A percentile compares a stretch with the other conserved stretches of the same genome.
Conservation (phyloP, 1,139 yeast species). For the Kodamaea fungicola region DNA sequence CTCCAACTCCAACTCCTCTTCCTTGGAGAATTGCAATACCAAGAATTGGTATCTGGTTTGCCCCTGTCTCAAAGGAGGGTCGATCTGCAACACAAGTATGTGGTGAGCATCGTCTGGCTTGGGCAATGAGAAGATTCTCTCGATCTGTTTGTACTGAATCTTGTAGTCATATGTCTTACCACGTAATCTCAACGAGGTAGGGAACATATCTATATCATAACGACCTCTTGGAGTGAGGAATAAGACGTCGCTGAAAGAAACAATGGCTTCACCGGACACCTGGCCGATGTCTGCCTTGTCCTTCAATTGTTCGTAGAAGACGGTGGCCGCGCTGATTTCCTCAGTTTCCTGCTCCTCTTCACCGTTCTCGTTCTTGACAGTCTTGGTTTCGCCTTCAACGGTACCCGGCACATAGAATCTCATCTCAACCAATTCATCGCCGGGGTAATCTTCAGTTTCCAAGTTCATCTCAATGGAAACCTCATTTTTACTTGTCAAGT, state of each 20-base stretch:
- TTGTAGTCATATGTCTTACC: slow-evolving; percentile 98
- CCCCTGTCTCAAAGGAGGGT: slow-evolving; percentile 88
- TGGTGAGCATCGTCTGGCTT: slow-evolving; percentile 94
- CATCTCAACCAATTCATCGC: slow-evolving; percentile 94
- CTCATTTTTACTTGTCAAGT: slow-evolving; percentile 88
- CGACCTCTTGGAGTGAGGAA: slow-evolving; percentile 98
- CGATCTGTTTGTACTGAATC: slow-evolving; percentile 85
- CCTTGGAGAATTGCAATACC: slow-evolving; percentile 82
- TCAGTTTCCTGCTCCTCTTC: slow-evolving; percentile 34
- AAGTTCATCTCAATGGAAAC: slow-evolving; percentile 85
- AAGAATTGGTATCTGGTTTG: slow-evolving; percentile 94
- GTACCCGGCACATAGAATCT: slow-evolving; percentile 89
- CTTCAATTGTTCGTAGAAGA: slow-evolving; percentile 85
- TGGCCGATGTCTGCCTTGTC: slow-evolving; percentile 97
- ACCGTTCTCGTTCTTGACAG: slow-evolving; percentile 32
- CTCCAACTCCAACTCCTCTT: slow-evolving; percentile 90
- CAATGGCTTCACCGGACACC: slow-evolving; percentile 96
- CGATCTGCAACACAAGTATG: slow-evolving; percentile 81
- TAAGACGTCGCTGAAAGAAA: slow-evolving; percentile 84
- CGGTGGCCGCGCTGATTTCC: slow-evolving; percentile 73
- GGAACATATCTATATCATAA: slow-evolving; percentile 93
- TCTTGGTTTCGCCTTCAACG: slow-evolving; percentile 45
- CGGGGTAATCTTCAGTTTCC: slow-evolving; percentile 63
- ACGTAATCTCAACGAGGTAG: slow-evolving; percentile 81
- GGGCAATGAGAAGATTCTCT: slow-evolving; percentile 86